A percentile compares a stretch with the other conserved stretches of the same genome.
Conservation (phyloP, 164 flowering plant genomes). For the Litsea cubeba region DNA sequence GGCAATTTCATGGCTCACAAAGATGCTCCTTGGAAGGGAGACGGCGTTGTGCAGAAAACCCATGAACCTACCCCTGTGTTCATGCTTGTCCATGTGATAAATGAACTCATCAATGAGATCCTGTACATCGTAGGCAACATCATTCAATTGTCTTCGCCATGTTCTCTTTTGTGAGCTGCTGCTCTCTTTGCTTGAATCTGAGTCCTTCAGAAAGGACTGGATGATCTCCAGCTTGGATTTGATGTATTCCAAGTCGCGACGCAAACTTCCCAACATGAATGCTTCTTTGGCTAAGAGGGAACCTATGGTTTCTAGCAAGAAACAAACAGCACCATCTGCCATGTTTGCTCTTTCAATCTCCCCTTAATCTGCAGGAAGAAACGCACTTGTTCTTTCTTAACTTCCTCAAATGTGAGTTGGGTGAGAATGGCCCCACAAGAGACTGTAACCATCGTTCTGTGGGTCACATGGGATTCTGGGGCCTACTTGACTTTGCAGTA, state of each 20-base stretch:
- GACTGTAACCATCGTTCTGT: too few species aligned
- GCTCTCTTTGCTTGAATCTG: neutral
- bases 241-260: neutral
- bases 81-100: neutral
- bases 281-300: neutral
- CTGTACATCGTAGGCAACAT: neutral
- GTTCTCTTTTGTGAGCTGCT: neutral
- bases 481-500: too few species aligned
- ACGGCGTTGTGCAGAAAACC: neutral
- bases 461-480: too few species aligned
- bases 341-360: neutral
- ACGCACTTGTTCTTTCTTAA: too few species aligned
- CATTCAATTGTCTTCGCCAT: neutral
- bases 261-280: neutral
- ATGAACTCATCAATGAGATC: conserved; percentile 7
- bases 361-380: too few species aligned
- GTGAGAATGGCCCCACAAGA: too few species aligned
- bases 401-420: too few species aligned
- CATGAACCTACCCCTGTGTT: neutral
- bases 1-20: neutral
- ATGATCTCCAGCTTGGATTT: conserved; percentile 26
- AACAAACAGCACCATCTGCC: neutral
- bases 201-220: conserved; percentile 1
- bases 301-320: neutral
- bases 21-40: neutral